These are phyloP conservation scores for Leucocoprinus gongylophorus DNA, from an alignment of 1,284 basidiomycete genomes.

Conservation along the genomic window DNA sequence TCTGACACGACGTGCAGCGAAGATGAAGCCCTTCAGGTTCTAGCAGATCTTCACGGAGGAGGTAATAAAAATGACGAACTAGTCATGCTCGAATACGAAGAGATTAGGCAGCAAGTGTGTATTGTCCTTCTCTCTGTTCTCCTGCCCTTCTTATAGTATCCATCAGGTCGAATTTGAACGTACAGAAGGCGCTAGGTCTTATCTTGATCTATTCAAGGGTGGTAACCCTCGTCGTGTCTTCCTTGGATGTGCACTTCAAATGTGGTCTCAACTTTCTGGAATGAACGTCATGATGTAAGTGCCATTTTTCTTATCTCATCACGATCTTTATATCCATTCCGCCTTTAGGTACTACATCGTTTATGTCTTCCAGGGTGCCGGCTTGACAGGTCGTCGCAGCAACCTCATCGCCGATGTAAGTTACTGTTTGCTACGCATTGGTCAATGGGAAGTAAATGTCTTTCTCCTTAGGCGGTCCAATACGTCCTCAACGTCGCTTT, in stretches of 20 bases:
- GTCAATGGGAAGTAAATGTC: background rate
- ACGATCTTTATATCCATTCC: background rate
- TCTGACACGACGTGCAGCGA: constrained; percentile 33
- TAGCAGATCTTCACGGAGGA: constrained; percentile 73
- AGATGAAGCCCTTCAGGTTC: constrained; percentile 66
- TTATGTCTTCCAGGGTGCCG: constrained; percentile 72
- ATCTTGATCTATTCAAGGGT: constrained; percentile 56
- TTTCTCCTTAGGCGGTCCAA: constrained; percentile 49
- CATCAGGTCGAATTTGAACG: constrained; percentile 48
- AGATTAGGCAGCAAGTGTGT: constrained; percentile 70
- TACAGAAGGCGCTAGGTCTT: constrained; percentile 65
- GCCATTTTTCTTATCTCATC: constrained; percentile 12
- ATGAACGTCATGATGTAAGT: constrained; percentile 67
- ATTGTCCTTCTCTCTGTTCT: background rate
- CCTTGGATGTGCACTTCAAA: constrained; percentile 51
- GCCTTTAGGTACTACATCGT: constrained; percentile 59
- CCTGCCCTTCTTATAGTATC: background rate
- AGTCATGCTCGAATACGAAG: constrained; percentile 71
- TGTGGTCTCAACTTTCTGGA: constrained; percentile 59
- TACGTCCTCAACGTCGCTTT: constrained; percentile 71
- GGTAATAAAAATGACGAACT: constrained; percentile 60
- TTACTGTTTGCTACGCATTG: background rate
- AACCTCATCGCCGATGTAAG: constrained; percentile 62
- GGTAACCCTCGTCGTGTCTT: constrained; percentile 53
- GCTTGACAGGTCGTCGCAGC: constrained; percentile 59